Evolutionary conservation across 2,329 filamentous ascomycete species (phyloP).

Genomic region (Aspergillus calidoustus): DNA sequence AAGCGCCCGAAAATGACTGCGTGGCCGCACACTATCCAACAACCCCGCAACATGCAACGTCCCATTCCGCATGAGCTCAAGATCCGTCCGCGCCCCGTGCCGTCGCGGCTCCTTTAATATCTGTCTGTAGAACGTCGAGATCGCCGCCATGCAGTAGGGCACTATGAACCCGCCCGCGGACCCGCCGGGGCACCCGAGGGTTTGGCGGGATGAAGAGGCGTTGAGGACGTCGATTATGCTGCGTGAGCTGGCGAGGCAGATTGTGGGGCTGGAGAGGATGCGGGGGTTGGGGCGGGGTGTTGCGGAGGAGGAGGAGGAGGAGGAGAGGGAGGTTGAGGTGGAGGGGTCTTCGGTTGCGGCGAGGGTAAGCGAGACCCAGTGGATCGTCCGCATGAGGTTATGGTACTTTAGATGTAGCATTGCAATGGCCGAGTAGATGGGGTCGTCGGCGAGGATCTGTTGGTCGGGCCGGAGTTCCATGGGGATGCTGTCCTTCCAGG

Average conservation of each 20-base stretch:
- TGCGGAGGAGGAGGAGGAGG: too few species aligned
- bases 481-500: conserved; percentile 3
- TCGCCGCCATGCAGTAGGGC: conserved; percentile 7
- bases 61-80: conserved; percentile 6
- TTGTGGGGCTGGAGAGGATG: background rate
- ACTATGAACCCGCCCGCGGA: background rate
- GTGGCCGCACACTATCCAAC: background rate
- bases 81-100: background rate
- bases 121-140: background rate
- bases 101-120: conserved; percentile 6
- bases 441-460: conserved; percentile 1
- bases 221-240: conserved; percentile 1
- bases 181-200: background rate
- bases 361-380: conserved; percentile 4
- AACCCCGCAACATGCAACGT: background rate
- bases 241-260: background rate
- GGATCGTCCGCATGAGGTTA: conserved; percentile 6
- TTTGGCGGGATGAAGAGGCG: background rate
- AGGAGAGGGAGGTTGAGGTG: background rate
- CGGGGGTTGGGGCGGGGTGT: background rate
- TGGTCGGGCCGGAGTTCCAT: conserved; percentile 5
- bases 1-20: background rate
- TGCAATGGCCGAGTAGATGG: background rate
- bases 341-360: background rate
- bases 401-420: conserved; percentile 7